Conservation (phyloP, 2,329 filamentous ascomycete genomes). For the Domatiomyces globalis region DNA sequence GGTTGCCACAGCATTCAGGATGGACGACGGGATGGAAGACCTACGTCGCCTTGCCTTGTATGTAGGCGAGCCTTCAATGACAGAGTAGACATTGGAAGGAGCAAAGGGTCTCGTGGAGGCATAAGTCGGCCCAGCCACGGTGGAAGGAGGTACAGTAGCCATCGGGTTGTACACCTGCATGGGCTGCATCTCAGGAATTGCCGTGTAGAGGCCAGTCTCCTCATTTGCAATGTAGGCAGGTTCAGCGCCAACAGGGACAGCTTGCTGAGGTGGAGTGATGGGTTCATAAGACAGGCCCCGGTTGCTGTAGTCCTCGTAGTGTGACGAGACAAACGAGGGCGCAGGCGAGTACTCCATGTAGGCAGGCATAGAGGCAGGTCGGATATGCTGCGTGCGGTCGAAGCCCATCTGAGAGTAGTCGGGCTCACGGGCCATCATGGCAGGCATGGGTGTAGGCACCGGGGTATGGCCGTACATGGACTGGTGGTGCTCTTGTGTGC, state of each 20-base stretch:
- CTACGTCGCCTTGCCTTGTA: constrained; percentile 95
- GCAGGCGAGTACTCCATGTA: constrained; percentile 98
- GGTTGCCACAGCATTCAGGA: constrained; percentile 54
- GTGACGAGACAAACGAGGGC: constrained; percentile 95
- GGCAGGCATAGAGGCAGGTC: constrained; percentile 95
- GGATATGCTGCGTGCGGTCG: constrained; percentile 60
- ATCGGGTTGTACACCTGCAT: constrained; percentile 70
- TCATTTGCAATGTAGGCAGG: constrained; percentile 97
- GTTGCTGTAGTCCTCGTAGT: constrained; percentile 96
- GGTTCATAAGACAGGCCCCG: constrained; percentile 93
- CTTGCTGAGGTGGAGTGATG: constrained; percentile 86
- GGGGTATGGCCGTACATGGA: constrained; percentile 62
- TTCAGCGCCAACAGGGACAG: constrained; percentile 65
- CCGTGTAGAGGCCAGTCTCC: constrained; percentile 89
- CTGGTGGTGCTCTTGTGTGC: constrained; percentile 48
- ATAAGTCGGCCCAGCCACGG: constrained; percentile 59
- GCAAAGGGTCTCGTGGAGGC: constrained; percentile 55
- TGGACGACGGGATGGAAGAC: constrained; percentile 75
- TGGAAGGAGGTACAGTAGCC: constrained; percentile 79
- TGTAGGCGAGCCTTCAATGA: constrained; percentile 93
- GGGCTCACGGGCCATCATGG: constrained; percentile 73
- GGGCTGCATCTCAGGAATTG: constrained; percentile 73
- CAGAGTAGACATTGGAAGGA: constrained; percentile 74
- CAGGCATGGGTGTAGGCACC: constrained; percentile 47
- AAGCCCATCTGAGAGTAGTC: constrained; percentile 70